Evolutionary conservation across 305 asterid genomes (phyloP), one percentile per base, ranked within the genome.

Genomic region (Ajuga reptans): DNA sequence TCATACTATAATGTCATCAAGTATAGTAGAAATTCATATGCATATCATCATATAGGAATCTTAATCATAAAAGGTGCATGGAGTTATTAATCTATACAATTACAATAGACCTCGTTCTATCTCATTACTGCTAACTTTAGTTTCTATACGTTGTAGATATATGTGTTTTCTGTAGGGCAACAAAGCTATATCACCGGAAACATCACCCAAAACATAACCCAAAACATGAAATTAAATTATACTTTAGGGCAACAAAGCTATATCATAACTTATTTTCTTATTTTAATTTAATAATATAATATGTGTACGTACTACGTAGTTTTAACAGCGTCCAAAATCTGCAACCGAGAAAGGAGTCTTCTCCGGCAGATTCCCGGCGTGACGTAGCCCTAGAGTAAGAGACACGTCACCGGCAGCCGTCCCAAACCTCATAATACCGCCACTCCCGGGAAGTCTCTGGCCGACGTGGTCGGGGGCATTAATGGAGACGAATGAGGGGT

Each of bases 311-410:
- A 66, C 27, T 43, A 54, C 11, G 24, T 42, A 54, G 21, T 43
- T 34, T 59, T 5, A 78, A 78, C 65, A 66, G 43, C 81, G 72
- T 45, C 77, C 88, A 46, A 83, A 84, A 77, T 80, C 87, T 49
- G 84, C 64, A 72, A 82, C 82, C 41, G 83, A 75, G 80, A 86
- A 87, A 11, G 71, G 76, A 51, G 67, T 79, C 69, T 84, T 85
- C 75, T 87, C 96, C 73, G 92, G 87, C 73, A 75, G 10, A 67
- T 89, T 87, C 33, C 92, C 96, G 71, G 87, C 84, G 64, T 87
- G 96, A 64, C 88, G 91, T 46, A 89, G 80, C 86, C 96, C 96
- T 76, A 89, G 76, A 4, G 96, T 90, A 39, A 90, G 91, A 31
- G 96, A 90, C 68, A 90, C 93, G 53, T 90, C 95, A 24, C 96